Base-by-base conservation (phyloP, 306 rosid genomes). In the Vicia sativa region DNA sequence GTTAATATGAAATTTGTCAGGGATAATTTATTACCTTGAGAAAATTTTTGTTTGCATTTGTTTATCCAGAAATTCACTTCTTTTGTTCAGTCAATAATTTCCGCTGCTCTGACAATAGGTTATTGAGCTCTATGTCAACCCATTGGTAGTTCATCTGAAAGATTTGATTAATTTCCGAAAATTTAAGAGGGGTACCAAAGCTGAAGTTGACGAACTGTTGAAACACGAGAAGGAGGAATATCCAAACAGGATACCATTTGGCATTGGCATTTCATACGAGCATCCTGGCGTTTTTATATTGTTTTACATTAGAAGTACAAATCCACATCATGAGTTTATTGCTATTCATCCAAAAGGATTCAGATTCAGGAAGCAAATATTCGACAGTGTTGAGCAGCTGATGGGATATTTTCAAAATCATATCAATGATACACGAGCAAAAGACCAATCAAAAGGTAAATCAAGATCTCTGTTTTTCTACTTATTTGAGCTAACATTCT, bases 211-310 rank as follows among this genome's bases (percentile, higher is more conserved):
- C 23, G 55, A 74, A 67, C 44, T 60, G 12, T 48, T 82, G 28
- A 82, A 71, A 48, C 61, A 19, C 6, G 86, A 82, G 80, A 82
- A 82, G 68, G 74, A 72, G 39, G 70, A 78, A 71, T 25, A 65
- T 71, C 86, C 86, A 26, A 82, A 53, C 31, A 66, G 83, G 78
- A 82, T 74, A 53, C 66, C 74, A 11, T 82, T 74, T 78, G 77
- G 76, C 49, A 59, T 82, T 71, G 82, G 80, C 35, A 46, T 82
- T 74, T 78, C 86, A 11, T 71, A 65, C 60, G 83, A 78, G 62
- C 80, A 82, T 78, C 86, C 86, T 28, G 86, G 86, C 25, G 64
- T 76, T 57, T 82, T 78, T 68, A 65, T 82, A 62, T 61, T 82
- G 83, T 74, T 75, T 21, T 82, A 78, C 72, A 78, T 82, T 55